phyloP scores from a whole-genome alignment of 177 flowering plant genomes.

The Vitis hybrid region DNA sequence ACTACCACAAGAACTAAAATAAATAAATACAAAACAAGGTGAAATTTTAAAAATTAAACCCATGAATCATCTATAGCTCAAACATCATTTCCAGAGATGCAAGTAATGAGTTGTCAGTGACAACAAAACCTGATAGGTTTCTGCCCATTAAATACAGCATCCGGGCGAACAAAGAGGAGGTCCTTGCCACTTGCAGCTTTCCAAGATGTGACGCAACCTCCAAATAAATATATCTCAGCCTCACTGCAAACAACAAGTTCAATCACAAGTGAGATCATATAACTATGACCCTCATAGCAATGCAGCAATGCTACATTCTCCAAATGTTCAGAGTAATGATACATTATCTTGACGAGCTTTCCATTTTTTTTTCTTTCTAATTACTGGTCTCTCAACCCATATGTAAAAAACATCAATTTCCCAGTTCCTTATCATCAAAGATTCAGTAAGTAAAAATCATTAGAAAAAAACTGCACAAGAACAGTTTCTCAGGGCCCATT shows the following conservation, averaged over 20 bases:
- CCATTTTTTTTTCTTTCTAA: no score
- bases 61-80: background rate
- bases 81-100: background rate
- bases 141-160: slow-evolving; percentile 86
- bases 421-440: no score
- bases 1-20: background rate
- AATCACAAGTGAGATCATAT: background rate
- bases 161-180: slow-evolving; percentile 94
- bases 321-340: background rate
- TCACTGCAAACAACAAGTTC: slow-evolving; percentile 53
- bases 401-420: no score
- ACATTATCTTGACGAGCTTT: no score
- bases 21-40: background rate
- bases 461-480: no score
- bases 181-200: slow-evolving; percentile 72
- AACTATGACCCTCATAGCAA: background rate
- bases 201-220: slow-evolving; percentile 95
- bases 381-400: no score
- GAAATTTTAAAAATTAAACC: no score
- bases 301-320: no score
- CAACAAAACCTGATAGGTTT: slow-evolving; percentile 85
- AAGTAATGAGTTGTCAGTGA: background rate
- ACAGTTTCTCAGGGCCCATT: no score
- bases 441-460: no score
- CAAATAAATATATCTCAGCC: slow-evolving; percentile 84